Evolutionary conservation across 1,139 yeast species (phyloP), one percentile per base, ranked within the genome.

Genomic region (Pneumocystis carinii): DNA sequence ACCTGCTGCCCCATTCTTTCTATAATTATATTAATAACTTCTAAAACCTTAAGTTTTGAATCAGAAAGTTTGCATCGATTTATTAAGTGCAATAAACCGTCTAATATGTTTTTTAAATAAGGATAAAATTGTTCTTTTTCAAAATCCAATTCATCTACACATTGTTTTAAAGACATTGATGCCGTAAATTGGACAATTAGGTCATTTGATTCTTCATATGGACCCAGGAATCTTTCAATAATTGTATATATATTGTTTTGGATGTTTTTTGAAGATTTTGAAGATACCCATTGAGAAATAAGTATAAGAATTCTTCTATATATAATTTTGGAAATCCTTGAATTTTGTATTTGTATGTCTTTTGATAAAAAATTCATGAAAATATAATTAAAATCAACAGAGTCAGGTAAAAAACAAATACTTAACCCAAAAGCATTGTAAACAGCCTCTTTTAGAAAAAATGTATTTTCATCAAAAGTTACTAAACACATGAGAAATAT

Each of bases 111-210:
- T 53, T 81, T 79, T 64, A 87, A 75, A 70, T 75, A 89, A 0
- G 94, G 90, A 65, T 80, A 75, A 69, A 92, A 88, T 58, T 78
- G 82, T 14, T 75, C 76, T 65, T 87, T 83, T 58, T 83, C 79
- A 71, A 90, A 90, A 67, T 87, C 92, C 90, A 95, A 89, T 69
- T 89, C 97, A 66, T 88, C 92, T 37, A 90, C 78, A 61, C 87
- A 79, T 36, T 81, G 78, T 66, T 84, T 79, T 17, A 90, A 75
- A 0, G 90, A 82, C 69, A 85, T 87, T n/a, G 87, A 78, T 0
- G 94, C 85, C 1, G 95, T 83, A 32, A 90, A 73, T 68, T 80
- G 80, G 0, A 92, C 95, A 19, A 89, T 95, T 63, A 79, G 77
- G 71, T 90, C 97, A 68, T 83, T 81, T 38, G 79, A 75, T 0